phyloP scores from a whole-genome alignment of 2,329 filamentous ascomycete species.

The Xylariaceae sp. region DNA sequence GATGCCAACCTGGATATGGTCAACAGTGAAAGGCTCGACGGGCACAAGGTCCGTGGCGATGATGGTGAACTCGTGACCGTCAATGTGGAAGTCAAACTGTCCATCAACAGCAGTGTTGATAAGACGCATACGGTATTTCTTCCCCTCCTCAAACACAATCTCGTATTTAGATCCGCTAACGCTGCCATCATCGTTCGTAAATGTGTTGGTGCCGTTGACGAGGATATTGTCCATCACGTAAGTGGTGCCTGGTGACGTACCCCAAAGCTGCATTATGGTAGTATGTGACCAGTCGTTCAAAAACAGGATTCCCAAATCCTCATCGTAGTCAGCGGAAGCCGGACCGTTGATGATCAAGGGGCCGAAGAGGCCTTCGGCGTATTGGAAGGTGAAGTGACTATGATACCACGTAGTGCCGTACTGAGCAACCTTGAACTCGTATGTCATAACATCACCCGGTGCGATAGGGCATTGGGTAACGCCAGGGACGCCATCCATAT shows the following conservation, averaged over 20 bases:
- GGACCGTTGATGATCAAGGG: conserved; percentile 62
- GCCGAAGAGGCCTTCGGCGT: conserved; percentile 57
- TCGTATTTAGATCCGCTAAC: conserved; percentile 16
- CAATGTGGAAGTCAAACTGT: conserved; percentile 47
- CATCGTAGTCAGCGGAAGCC: conserved; percentile 57
- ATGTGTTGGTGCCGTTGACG: conserved; percentile 32
- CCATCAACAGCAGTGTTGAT: conserved; percentile 43
- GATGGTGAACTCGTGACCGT: conserved; percentile 54
- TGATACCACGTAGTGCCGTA: conserved; percentile 61
- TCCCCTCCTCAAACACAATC: conserved; percentile 36
- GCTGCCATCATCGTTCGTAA: conserved; percentile 16
- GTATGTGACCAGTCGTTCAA: conserved; percentile 58
- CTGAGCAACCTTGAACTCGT: conserved; percentile 54
- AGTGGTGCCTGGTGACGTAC: conserved; percentile 30
- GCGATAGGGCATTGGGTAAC: conserved; percentile 51
- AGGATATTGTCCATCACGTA: conserved; percentile 41
- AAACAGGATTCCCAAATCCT: conserved; percentile 59
- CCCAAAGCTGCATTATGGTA: conserved; percentile 39
- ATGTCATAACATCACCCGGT: conserved; percentile 51
- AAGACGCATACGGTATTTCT: conserved; percentile 43
- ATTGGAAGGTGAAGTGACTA: conserved; percentile 52
- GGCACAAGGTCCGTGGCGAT: conserved; percentile 57
- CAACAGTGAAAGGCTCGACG: conserved; percentile 50
- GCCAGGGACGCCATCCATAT: conserved; percentile 54
- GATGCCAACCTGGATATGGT: conserved; percentile 36